Evolutionary conservation across 306 rosid species (phyloP).

Genomic region (Purshia tridentata): DNA sequence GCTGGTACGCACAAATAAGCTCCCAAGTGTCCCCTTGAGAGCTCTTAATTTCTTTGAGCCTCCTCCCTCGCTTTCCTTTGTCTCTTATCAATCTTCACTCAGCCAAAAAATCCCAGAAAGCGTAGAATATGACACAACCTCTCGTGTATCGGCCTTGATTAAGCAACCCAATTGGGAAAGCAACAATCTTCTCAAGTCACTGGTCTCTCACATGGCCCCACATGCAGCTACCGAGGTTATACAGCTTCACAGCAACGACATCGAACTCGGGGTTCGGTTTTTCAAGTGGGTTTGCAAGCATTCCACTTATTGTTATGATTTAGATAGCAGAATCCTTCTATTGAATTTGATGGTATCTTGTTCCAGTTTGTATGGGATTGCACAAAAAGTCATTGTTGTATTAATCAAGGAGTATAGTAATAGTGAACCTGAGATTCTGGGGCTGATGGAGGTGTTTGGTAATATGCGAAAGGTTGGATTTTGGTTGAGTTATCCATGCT

Average conservation of each 20-base stretch:
- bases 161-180: conserved; percentile 12
- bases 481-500: conserved; percentile 13
- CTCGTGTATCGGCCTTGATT: conserved; percentile 1
- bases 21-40: not conserved
- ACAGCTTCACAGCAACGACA: not conserved
- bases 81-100: not conserved
- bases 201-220: not conserved
- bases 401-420: conserved; percentile 2
- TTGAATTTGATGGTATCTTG: not conserved
- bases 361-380: not conserved
- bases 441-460: conserved; percentile 8
- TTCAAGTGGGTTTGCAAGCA: conserved; percentile 21
- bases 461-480: conserved; percentile 11
- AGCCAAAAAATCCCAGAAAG: not conserved
- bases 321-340: not conserved
- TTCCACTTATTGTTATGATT: conserved; percentile 17
- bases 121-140: not conserved
- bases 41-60: not conserved
- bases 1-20: conserved; percentile 20
- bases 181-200: not conserved
- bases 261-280: conserved; percentile 7
- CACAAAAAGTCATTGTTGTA: not conserved
- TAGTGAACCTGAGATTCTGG: not conserved
- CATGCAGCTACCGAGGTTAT: not conserved
- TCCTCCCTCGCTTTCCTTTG: not conserved